Base-by-base conservation (phyloP, 805 yeast genomes). In the Candida chauliodis region DNA sequence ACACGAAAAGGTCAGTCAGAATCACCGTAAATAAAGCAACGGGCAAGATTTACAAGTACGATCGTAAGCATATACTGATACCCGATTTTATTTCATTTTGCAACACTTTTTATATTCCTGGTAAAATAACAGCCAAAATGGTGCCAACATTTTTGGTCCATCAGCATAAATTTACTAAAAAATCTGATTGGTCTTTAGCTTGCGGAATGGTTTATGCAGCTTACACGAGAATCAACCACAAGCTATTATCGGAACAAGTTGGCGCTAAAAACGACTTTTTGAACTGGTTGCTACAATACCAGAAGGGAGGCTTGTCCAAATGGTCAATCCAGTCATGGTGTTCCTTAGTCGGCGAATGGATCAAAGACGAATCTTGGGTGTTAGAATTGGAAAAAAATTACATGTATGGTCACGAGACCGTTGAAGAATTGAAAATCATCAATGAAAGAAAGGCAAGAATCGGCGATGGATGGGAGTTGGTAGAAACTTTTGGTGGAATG, bases 191-290 rank as follows among this genome's bases (percentile, higher is more conserved):
- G 88, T 77, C 79, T 6, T 55, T 84, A 16, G 75, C 83, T 2
- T 79, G 85, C 53, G 90, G 90, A 0, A 52, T 84, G 44, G 69
- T 82, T 1, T 65, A 81, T 24, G 73, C 81, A 14, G 79, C 81
- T 10, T 78, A 77, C 39, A 61, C 69, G 14, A 65, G 79, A 11
- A 66, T 82, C 22, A 78, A 79, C 53, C 69, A 73, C 40, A 64
- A 64, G 16, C 52, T 66, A 23, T 54, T 81, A 11, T 52, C 60
- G 3, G 52, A 59, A 9, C 73, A 72, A 34, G 63, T 79, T 5
- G 79, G 84, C 1, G 66, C 73, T 17, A 73, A 67, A 40, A 55
- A 71, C 11, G 61, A 66, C 25, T 67, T 79, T 8, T 58, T 74
- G 30, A 70, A 73, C 27, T 75, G 73, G 25, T 62, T 84, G 54